These are phyloP conservation scores for Aristolochia californica DNA, from an alignment of 164 flowering plant genomes.

Conservation along the genomic window DNA sequence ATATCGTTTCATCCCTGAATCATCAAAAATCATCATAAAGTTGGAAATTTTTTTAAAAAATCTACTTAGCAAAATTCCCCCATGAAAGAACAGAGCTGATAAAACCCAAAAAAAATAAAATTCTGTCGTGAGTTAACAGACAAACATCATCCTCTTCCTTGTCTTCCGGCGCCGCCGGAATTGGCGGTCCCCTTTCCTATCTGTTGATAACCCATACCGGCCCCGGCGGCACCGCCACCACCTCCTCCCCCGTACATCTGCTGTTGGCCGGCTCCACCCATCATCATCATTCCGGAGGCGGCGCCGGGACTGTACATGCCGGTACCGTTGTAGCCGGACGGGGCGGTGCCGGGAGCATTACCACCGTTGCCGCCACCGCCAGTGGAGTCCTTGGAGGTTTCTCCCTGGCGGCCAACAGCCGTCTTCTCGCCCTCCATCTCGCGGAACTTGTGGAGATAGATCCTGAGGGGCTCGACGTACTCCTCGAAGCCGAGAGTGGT, in stretches of 20 bases:
- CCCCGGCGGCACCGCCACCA: too few relatives aligned
- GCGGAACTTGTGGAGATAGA: conserved; percentile 37
- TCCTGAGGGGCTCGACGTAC: conserved; percentile 47
- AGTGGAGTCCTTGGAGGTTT: conserved; percentile 9
- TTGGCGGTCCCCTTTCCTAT: conserved; percentile 12
- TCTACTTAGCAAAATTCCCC: not conserved
- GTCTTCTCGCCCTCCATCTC: conserved; percentile 46
- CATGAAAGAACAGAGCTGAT: not conserved
- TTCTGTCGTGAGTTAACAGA: not conserved
- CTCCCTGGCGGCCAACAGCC: conserved; percentile 16
- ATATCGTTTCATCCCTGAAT: not conserved
- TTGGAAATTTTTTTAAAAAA: conserved; percentile 1
- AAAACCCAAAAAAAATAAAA: not conserved
- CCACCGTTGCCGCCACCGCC: conserved; percentile 8
- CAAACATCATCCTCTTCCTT: conserved; percentile 7
- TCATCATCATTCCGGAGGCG: not conserved
- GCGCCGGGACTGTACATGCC: not conserved
- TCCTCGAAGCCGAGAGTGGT: conserved; percentile 55
- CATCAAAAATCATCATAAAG: conserved; percentile 4
- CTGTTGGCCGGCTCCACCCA: conserved; percentile 7
- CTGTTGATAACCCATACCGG: conserved; percentile 23
- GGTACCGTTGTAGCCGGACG: not conserved
- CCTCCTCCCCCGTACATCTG: conserved; percentile 11
- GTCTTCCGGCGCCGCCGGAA: conserved; percentile 8
- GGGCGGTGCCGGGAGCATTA: not conserved